Evolutionary conservation across 306 rosid genomes (phyloP), one percentile per base, ranked within the genome.

Genomic region (Quillaja saponaria): DNA sequence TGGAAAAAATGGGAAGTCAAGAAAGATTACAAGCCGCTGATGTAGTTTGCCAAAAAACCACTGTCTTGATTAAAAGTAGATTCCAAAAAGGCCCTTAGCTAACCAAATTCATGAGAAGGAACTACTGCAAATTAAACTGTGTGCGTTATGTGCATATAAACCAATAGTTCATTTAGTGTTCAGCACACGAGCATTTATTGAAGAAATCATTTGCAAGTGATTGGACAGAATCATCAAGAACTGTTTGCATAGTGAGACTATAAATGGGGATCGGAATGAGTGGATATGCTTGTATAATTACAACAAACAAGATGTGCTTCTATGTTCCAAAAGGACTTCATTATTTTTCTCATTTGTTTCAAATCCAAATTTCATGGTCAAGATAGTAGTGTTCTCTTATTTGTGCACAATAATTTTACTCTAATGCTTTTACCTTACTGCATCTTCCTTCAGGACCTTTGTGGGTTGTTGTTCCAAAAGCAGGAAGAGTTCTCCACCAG

Each of bases 401-500:
- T 42, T 0, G 8, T 35, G 6, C 16, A n/a, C 13, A 8, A 55
- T 54, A 13, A 31, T 55, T 15, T 25, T 7, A 39, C 10, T n/a
- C n/a, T n/a, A n/a, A n/a, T n/a, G n/a, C n/a, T n/a, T 28, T 56
- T 91, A 92, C 99, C 99, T 89, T 6, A 73, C 96, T 7, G 90
- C 80, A 58, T 86, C 94, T 83, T 92, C 99, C 76, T 82, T 89
- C 57, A 92, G 68, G 77, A 85, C 91, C 80, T 89, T 92, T 13
- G 72, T 73, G 20, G 99, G 99, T 62, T 92, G 96, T 56, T 80
- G 78, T 37, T 92, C 99, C 73, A 92, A 81, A 84, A 92, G 89
- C 76, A 92, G 14, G 64, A 92, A 92, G 51, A 92, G 82, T 72
- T 92, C 99, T 76, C 99, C 96, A 17, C 99, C 96, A 15, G 95